Evolutionary conservation across 768 basidiomycete species (phyloP).

Genomic region (Mycena alexandri): DNA sequence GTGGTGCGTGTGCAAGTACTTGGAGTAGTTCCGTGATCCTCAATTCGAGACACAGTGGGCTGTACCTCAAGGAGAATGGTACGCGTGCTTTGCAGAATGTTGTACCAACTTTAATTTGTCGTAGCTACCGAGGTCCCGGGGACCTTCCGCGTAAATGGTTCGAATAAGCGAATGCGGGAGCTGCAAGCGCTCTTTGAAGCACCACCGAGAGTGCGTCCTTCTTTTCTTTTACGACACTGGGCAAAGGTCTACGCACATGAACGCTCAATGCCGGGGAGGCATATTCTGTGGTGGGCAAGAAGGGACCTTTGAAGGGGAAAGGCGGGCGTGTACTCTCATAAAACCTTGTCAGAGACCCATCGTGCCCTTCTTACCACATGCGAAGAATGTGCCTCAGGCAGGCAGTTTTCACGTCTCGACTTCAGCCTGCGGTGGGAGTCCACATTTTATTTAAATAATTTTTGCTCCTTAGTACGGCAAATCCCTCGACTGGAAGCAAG

Average conservation of each 20-base stretch:
- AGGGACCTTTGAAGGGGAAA: no score
- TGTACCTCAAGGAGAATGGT: constrained; percentile 97
- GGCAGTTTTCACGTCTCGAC: no score
- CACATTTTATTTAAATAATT: constrained; percentile 7
- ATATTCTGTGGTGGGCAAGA: no score
- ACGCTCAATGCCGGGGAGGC: no score
- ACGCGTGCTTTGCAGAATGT: constrained; percentile 32
- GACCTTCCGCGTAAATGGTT: constrained; percentile 96
- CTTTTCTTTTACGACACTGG: not conserved
- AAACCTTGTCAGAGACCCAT: no score
- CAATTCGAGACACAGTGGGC: constrained; percentile 66
- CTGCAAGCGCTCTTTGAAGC: constrained; percentile 92
- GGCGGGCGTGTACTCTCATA: no score
- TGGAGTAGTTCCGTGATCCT: not conserved
- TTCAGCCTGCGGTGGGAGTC: no score
- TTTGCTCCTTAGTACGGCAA: constrained; percentile 83
- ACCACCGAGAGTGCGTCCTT: constrained; percentile 78
- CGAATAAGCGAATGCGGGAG: constrained; percentile 94
- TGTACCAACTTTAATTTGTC: constrained; percentile 15
- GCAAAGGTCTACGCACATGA: no score
- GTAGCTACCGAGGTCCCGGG: constrained; percentile 92
- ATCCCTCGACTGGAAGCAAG: constrained; percentile 89
- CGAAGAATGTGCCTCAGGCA: no score
- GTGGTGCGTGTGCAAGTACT: constrained; percentile 67
- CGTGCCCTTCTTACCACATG: no score